These are phyloP conservation scores for Malassezia caprae DNA, from an alignment of 1,284 basidiomycete genomes.

Conservation along the genomic window DNA sequence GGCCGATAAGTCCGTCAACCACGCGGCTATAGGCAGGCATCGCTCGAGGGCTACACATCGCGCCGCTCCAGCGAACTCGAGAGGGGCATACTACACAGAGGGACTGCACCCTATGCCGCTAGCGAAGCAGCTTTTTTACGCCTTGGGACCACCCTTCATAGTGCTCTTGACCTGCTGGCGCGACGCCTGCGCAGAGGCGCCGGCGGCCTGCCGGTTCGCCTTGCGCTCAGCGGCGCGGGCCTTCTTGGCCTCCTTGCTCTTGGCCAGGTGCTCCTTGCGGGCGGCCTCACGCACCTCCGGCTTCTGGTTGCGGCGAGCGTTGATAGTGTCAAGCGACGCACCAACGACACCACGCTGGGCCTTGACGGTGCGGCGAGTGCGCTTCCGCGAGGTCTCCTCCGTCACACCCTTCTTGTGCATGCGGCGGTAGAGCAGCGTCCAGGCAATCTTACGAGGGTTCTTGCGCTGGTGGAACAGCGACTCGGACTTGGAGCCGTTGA, in stretches of 20 bases:
- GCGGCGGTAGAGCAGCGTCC: slow-evolving; percentile 91
- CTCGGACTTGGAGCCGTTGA: slow-evolving; percentile 56
- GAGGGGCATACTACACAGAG: slow-evolving; percentile 15
- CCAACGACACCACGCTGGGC: slow-evolving; percentile 97
- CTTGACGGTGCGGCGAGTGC: slow-evolving; percentile 91
- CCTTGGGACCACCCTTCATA: slow-evolving; percentile 25
- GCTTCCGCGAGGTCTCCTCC: slow-evolving; percentile 97
- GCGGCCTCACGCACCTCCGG: slow-evolving; percentile 71
- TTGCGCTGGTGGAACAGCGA: slow-evolving; percentile 98
- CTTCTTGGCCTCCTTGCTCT: slow-evolving; percentile 83
- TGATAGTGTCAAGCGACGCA: slow-evolving; percentile 80
- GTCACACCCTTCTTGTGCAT: slow-evolving; percentile 99
- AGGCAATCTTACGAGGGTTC: slow-evolving; percentile 99
- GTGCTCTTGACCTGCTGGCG: slow-evolving; percentile 92
- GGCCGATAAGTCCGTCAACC: background rate
- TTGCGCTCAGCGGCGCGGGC: slow-evolving; percentile 47
- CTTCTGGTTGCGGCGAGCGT: slow-evolving; percentile 67
- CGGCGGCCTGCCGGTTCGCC: slow-evolving; percentile 50
- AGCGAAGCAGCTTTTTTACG: slow-evolving; percentile 7
- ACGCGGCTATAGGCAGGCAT: background rate
- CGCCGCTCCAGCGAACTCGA: background rate
- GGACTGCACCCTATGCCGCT: slow-evolving; percentile 11
- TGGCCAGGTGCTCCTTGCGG: slow-evolving; percentile 80
- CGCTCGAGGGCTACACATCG: background rate
- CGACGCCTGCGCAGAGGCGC: slow-evolving; percentile 60